Evolutionary conservation across 2,329 filamentous ascomycete species (phyloP).

Genomic region (Curvularia sp.): DNA sequence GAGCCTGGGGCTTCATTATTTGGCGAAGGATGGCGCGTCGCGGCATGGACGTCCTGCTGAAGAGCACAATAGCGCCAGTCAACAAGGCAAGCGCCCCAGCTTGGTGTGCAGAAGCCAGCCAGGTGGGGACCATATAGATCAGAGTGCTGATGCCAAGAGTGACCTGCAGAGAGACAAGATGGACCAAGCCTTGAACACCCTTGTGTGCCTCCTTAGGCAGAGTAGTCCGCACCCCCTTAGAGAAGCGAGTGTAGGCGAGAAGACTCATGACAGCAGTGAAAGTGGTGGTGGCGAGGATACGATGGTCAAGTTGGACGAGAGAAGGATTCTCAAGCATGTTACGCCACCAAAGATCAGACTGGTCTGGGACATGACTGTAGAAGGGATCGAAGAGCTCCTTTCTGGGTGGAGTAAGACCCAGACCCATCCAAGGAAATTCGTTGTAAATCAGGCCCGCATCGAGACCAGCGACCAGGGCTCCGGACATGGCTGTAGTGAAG

Average conservation of each 20-base stretch:
- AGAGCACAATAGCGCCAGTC: conserved; percentile 80
- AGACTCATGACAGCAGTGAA: conserved; percentile 81
- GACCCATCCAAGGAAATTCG: conserved; percentile 95
- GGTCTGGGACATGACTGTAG: conserved; percentile 80
- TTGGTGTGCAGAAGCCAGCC: conserved; percentile 89
- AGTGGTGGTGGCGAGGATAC: conserved; percentile 87
- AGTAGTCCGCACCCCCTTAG: conserved; percentile 66
- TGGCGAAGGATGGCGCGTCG: conserved; percentile 42
- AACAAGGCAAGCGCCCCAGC: conserved; percentile 86
- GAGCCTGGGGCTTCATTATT: conserved; percentile 35
- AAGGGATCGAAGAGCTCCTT: conserved; percentile 84
- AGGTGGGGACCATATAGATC: conserved; percentile 90
- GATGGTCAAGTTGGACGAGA: conserved; percentile 93
- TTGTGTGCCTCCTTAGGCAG: conserved; percentile 69
- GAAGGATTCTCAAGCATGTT: conserved; percentile 98
- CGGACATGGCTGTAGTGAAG: conserved; percentile 91
- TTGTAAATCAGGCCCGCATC: conserved; percentile 99
- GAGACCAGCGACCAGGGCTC: conserved; percentile 89
- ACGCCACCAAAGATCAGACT: conserved; percentile 90
- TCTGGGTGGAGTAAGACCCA: conserved; percentile 79
- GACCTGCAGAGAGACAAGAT: conserved; percentile 82
- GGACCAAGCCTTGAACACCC: conserved; percentile 80
- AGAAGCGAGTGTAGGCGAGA: conserved; percentile 79
- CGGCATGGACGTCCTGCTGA: conserved; percentile 59
- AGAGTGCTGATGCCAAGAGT: conserved; percentile 87